Conservation (phyloP, 1,284 basidiomycete genomes). For the Fomitiporia mediterranea region DNA sequence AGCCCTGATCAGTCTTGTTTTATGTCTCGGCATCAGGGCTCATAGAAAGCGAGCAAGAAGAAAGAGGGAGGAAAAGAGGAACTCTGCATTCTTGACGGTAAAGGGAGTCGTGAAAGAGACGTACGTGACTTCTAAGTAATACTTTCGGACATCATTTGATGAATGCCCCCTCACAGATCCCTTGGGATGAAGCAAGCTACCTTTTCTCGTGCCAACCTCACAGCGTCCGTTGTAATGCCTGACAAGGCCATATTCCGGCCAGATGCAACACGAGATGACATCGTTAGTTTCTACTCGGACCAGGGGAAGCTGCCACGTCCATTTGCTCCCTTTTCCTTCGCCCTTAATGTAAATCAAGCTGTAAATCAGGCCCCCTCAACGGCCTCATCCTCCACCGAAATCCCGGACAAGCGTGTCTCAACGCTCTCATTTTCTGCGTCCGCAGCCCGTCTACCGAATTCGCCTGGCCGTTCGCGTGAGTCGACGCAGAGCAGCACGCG, state of each 20-base stretch:
- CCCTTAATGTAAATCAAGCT: conserved; percentile 27
- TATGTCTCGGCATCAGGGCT: conserved; percentile 39
- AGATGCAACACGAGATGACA: conserved; percentile 36
- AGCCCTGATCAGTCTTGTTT: conserved; percentile 32
- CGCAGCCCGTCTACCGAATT: conserved; percentile 5
- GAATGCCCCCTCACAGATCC: neutral
- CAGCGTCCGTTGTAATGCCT: conserved; percentile 47
- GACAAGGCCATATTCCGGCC: conserved; percentile 40
- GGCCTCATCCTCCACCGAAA: conserved; percentile 19
- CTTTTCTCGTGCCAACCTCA: conserved; percentile 45
- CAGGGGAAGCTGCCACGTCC: conserved; percentile 45
- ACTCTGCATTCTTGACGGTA: conserved; percentile 43
- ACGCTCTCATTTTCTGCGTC: conserved; percentile 23
- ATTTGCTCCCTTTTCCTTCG: conserved; percentile 43
- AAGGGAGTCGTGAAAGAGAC: conserved; percentile 40
- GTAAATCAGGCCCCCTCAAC: conserved; percentile 22
- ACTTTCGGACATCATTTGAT: neutral
- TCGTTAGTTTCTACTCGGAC: conserved; percentile 42
- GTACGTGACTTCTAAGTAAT: conserved; percentile 9
- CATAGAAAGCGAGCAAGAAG: conserved; percentile 37
- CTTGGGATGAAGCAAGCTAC: conserved; percentile 16
- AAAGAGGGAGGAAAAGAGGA: conserved; percentile 35
- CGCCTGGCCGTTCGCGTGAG: conserved; percentile 23
- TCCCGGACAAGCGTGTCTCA: conserved; percentile 20
- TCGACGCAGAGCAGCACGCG: conserved; percentile 27